phyloP scores from a whole-genome alignment of 1,284 basidiomycete genomes.

The Nidula niveotomentosa region DNA sequence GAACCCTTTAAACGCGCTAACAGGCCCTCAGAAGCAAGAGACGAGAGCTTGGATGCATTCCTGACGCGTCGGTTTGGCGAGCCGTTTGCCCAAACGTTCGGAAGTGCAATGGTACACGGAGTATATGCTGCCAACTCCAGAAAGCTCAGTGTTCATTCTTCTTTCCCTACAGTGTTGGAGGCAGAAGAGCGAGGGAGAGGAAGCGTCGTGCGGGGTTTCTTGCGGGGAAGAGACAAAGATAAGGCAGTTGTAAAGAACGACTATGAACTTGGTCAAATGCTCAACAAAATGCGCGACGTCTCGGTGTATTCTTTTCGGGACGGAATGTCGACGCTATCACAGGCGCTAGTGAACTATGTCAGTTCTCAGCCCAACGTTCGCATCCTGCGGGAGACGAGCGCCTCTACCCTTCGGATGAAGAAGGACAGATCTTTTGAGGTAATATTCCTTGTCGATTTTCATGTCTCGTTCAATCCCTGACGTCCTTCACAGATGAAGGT shows the following conservation, averaged over 20 bases:
- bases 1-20: conserved; percentile 58
- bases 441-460: background rate
- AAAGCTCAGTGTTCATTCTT: conserved; percentile 71
- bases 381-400: conserved; percentile 45
- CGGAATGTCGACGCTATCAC: conserved; percentile 74
- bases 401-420: conserved; percentile 33
- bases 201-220: conserved; percentile 67
- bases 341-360: conserved; percentile 54
- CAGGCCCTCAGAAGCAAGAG: conserved; percentile 37
- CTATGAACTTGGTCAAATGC: conserved; percentile 56
- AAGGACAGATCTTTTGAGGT: conserved; percentile 45
- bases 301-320: conserved; percentile 82
- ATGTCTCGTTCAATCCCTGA: too few species aligned
- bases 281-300: conserved; percentile 51
- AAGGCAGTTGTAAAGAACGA: conserved; percentile 21
- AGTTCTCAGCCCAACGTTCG: conserved; percentile 53
- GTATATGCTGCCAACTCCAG: conserved; percentile 90
- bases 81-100: conserved; percentile 71
- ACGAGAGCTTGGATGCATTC: conserved; percentile 86
- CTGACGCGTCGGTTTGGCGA: conserved; percentile 76
- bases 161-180: conserved; percentile 76
- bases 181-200: conserved; percentile 67
- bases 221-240: conserved; percentile 28
- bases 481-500: conserved; percentile 38
- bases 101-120: conserved; percentile 88